Evolutionary conservation across 495 filamentous ascomycete species (phyloP), one percentile per base, ranked within the genome.

Genomic region (Astrothelium subdiscretum): DNA sequence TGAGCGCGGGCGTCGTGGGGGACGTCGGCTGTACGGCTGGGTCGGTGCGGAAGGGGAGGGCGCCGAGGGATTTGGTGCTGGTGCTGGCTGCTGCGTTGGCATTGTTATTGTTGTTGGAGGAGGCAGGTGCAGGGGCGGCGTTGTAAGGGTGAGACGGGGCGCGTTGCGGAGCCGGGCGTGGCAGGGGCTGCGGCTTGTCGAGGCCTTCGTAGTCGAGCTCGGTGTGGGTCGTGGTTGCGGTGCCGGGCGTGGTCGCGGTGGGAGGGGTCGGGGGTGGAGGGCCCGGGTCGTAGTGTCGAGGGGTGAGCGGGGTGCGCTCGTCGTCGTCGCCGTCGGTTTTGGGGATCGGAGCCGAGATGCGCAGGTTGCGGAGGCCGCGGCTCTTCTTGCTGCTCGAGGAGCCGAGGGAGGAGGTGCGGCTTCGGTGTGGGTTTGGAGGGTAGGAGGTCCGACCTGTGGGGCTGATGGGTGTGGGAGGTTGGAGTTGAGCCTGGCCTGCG

Each of bases 221-320:
- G 6, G n/a, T 62, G 61, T 32, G 61, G 44, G 43, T 66, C 52
- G 11, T 32, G 20, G 67, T 65, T 8, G 63, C 63, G 4, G 29
- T 61, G 48, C 48, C 48, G 3, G 31, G 60, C 15, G 65, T 67
- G 13, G 60, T 44, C 0, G 68, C 63, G 2, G 67, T 68, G 65
- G 71, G 75, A 68, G 67, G 72, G 38, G 72, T 62, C 60, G 83
- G 83, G 15, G 83, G 82, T 18, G 81, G 78, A 26, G 48, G 48
- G 13, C 81, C 77, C 0, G 83, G 83, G 63, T 80, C 79, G 69
- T 85, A 84, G 59, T 79, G 68, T 54, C 82, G 76, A 22, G 84
- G 84, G 4, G 79, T 83, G 15, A 86, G 72, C 8, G 84, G 84
- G 3, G 78, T 75, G 54, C 80, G 77, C 4, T 78, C 77, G 59